Conservation (phyloP, 805 yeast genomes). For the Nakazawaea molendinolei region DNA sequence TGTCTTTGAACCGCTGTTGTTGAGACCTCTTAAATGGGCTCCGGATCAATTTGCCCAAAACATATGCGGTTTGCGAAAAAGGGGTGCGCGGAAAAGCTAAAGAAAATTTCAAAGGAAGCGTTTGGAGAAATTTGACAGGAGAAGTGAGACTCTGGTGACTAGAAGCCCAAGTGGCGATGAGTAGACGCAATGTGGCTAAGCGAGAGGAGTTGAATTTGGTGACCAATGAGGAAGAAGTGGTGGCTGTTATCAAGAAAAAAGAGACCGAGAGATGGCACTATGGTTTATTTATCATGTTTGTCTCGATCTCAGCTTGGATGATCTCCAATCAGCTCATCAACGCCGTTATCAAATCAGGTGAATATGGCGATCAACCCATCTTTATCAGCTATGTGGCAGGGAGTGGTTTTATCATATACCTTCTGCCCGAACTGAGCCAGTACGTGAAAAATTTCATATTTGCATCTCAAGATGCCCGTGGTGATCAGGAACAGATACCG, state of each 20-base stretch:
- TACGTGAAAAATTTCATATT: too few relatives aligned
- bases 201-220: constrained; percentile 1
- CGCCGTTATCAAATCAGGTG: constrained; percentile 39
- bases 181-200: not conserved
- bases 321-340: constrained; percentile 43
- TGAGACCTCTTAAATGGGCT: too few relatives aligned
- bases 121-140: too few relatives aligned
- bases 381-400: constrained; percentile 43
- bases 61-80: not conserved
- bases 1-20: too few relatives aligned
- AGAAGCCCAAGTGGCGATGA: not conserved
- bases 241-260: constrained; percentile 27
- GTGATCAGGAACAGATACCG: too few relatives aligned
- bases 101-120: too few relatives aligned
- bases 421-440: constrained; percentile 29
- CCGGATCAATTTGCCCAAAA: too few relatives aligned
- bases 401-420: constrained; percentile 37
- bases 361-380: constrained; percentile 39
- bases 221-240: constrained; percentile 4
- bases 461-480: too few relatives aligned
- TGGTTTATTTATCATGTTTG: constrained; percentile 34
- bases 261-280: constrained; percentile 36
- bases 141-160: too few relatives aligned
- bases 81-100: too few relatives aligned
- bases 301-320: constrained; percentile 42